Conservation (phyloP, 495 filamentous ascomycete species). For the Penicillium pancosmium region DNA sequence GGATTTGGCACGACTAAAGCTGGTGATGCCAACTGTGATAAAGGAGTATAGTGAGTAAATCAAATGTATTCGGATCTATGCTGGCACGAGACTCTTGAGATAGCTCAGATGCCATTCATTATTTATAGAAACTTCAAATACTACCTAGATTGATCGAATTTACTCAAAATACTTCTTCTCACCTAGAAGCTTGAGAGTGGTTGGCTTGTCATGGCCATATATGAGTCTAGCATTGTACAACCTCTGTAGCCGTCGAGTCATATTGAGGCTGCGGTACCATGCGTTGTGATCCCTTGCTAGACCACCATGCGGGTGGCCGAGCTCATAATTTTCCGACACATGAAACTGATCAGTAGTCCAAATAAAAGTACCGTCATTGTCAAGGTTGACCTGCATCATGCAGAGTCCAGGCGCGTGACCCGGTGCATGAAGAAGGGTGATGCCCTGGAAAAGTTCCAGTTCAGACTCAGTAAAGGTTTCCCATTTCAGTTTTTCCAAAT, state of each 20-base stretch:
- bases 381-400: conserved; percentile 44
- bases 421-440: conserved; percentile 41
- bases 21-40: not conserved
- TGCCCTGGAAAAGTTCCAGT: conserved; percentile 40
- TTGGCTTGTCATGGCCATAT: conserved; percentile 41
- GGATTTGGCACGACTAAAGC: not conserved
- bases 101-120: not conserved
- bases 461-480: conserved; percentile 32
- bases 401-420: conserved; percentile 45
- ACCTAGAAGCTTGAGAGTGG: conserved; percentile 17
- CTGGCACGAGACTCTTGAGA: too few species aligned
- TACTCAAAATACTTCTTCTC: conserved; percentile 29
- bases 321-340: conserved; percentile 26
- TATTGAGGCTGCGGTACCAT: conserved; percentile 44
- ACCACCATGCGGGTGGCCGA: conserved; percentile 44
- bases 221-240: conserved; percentile 42
- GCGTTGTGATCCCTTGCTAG: conserved; percentile 44
- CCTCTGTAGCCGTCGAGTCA: conserved; percentile 39
- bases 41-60: not conserved
- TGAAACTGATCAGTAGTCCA: conserved; percentile 50
- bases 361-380: conserved; percentile 43
- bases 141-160: not conserved
- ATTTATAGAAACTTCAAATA: not conserved
- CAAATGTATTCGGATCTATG: too few species aligned
- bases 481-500: conserved; percentile 36